These are phyloP conservation scores for Sphagnurus paluster DNA, from an alignment of 1,284 basidiomycete genomes.

Conservation along the genomic window DNA sequence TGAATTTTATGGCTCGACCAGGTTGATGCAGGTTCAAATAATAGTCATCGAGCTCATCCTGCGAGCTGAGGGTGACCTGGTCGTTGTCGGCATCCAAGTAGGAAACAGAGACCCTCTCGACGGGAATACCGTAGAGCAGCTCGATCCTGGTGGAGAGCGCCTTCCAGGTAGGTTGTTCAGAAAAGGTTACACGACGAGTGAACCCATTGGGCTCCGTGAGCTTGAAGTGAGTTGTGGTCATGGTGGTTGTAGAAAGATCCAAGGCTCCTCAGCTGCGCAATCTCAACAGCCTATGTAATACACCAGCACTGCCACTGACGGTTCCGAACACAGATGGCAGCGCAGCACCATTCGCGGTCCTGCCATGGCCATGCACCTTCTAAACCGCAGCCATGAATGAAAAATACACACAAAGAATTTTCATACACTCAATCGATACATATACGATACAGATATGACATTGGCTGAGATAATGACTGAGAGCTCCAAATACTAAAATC, in stretches of 20 bases:
- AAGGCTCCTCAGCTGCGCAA: too few species aligned
- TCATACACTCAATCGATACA: too few species aligned
- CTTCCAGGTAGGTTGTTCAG: constrained; percentile 50
- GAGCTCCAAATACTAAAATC: too few species aligned
- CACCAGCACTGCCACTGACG: too few species aligned
- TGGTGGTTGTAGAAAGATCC: constrained; percentile 24
- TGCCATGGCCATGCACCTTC: too few species aligned
- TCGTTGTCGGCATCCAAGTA: constrained; percentile 72
- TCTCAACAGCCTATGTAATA: too few species aligned
- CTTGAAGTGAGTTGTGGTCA: constrained; percentile 54
- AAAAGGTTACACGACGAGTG: constrained; percentile 61
- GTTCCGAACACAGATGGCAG: too few species aligned
- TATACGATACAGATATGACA: too few species aligned
- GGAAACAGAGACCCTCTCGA: constrained; percentile 58
- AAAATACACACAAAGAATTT: too few species aligned
- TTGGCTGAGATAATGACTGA: too few species aligned
- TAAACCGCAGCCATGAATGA: too few species aligned
- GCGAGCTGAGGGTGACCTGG: constrained; percentile 69
- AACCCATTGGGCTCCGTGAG: constrained; percentile 46
- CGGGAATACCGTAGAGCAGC: constrained; percentile 55
- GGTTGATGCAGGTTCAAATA: constrained; percentile 39
- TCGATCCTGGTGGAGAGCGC: constrained; percentile 56
- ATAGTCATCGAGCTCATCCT: constrained; percentile 67
- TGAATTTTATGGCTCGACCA: constrained; percentile 50
- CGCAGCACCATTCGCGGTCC: too few species aligned